Conservation (phyloP, 2,329 filamentous ascomycete species). For the Colletotrichum cereale region DNA sequence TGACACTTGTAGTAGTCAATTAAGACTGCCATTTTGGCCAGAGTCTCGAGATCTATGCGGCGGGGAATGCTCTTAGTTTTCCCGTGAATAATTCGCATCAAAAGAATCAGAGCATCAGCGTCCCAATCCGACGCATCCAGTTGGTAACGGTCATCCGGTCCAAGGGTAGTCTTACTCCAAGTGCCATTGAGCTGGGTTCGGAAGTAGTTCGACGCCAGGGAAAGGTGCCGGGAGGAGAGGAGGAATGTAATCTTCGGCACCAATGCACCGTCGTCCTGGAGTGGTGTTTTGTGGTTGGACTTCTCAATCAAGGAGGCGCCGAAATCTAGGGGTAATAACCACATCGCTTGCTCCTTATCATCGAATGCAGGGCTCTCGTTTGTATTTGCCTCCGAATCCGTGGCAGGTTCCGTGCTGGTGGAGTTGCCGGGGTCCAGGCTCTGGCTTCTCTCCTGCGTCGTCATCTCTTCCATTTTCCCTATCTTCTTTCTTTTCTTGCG, state of each 20-base stretch:
- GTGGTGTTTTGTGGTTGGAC: not conserved
- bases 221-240: slow-evolving; percentile 41
- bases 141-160: slow-evolving; percentile 3
- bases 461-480: too few relatives aligned
- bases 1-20: slow-evolving; percentile 48
- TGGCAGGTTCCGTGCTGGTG: not conserved
- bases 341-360: not conserved
- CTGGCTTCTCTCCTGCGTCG: too few relatives aligned
- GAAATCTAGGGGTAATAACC: not conserved
- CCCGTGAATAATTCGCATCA: slow-evolving; percentile 48
- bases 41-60: slow-evolving; percentile 42
- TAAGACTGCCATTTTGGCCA: slow-evolving; percentile 45
- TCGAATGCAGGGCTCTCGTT: not conserved
- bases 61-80: slow-evolving; percentile 42
- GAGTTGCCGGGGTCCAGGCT: too few relatives aligned
- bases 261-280: not conserved
- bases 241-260: slow-evolving; percentile 1
- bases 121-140: slow-evolving; percentile 44
- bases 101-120: slow-evolving; percentile 44
- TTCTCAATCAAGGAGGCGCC: not conserved
- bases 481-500: too few relatives aligned
- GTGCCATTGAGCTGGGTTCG: slow-evolving; percentile 19
- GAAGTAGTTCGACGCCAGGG: slow-evolving; percentile 39
- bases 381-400: not conserved
- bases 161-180: slow-evolving; percentile 31